phyloP scores from a whole-genome alignment of 306 rosid genomes.

The Cicer yamashitae region DNA sequence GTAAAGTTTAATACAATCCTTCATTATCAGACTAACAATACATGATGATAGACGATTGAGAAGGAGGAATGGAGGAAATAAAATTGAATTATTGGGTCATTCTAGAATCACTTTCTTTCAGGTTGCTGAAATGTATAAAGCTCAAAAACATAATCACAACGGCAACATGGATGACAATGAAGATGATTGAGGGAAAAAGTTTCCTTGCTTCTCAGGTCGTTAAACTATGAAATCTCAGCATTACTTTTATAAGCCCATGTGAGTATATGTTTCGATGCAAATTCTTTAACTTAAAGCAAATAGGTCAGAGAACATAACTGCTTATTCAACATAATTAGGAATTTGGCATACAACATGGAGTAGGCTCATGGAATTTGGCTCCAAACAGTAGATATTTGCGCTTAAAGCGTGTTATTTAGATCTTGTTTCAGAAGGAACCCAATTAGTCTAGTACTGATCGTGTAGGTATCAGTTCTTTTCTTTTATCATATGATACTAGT shows the following conservation, averaged over 20 bases:
- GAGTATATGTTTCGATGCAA: constrained; percentile 18
- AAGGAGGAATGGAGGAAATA: constrained; percentile 10
- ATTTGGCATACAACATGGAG: constrained; percentile 16
- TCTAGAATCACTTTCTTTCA: constrained; percentile 40
- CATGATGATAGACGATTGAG: constrained; percentile 7
- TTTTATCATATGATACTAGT: constrained; percentile 13
- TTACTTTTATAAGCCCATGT: neutral
- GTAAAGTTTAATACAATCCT: constrained; percentile 48
- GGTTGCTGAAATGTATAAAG: constrained; percentile 91
- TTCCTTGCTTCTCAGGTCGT: constrained; percentile 37
- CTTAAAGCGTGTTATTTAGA: constrained; percentile 18
- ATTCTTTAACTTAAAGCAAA: constrained; percentile 35
- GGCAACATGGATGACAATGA: constrained; percentile 68
- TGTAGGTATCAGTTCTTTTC: neutral
- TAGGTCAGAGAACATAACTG: constrained; percentile 31
- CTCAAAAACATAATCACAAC: constrained; percentile 67
- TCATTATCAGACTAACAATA: constrained; percentile 21
- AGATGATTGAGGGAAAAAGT: constrained; percentile 60
- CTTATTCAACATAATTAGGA: constrained; percentile 15
- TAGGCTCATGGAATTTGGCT: constrained; percentile 28
- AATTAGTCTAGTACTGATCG: neutral
- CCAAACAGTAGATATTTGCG: constrained; percentile 24
- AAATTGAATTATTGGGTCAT: constrained; percentile 21
- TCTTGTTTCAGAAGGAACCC: constrained; percentile 1
- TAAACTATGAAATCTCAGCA: neutral